These are phyloP conservation scores for Musa balbisiana DNA, from an alignment of 202 grass and related monocot genomes.

Conservation along the genomic window DNA sequence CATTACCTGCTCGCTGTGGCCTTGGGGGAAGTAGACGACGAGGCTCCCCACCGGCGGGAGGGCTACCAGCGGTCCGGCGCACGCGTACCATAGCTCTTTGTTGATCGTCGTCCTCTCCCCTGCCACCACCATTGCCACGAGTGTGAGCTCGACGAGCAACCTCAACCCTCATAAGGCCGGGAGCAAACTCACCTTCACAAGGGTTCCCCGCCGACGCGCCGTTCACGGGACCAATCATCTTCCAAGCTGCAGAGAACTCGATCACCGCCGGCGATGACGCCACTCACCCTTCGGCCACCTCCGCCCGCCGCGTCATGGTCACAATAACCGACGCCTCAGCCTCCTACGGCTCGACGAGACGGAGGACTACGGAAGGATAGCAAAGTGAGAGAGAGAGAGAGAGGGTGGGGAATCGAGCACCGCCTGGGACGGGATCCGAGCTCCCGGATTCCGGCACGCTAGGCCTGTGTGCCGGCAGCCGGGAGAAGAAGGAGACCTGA, in stretches of 20 bases:
- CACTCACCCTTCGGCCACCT: background rate
- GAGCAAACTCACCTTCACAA: background rate
- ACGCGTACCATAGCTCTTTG: slow-evolving; percentile 75
- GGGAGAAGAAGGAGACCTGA: background rate
- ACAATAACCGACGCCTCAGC: background rate
- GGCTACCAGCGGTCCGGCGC: slow-evolving; percentile 65
- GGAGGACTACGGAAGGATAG: too few species aligned
- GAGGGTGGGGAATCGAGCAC: background rate
- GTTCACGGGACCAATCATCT: background rate
- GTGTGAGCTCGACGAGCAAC: background rate
- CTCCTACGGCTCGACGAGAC: too few species aligned
- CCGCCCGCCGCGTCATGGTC: background rate
- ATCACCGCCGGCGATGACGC: background rate
- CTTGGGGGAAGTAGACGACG: slow-evolving; percentile 82
- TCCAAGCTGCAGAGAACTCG: background rate
- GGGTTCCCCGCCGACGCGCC: background rate
- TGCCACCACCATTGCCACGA: background rate
- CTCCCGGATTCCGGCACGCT: background rate
- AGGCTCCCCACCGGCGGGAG: slow-evolving; percentile 68
- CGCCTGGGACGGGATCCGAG: background rate
- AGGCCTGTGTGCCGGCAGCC: background rate
- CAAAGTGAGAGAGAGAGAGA: too few species aligned
- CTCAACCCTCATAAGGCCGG: background rate
- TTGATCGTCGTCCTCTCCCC: slow-evolving; percentile 25
- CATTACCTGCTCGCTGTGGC: slow-evolving; percentile 77